Evolutionary conservation across 225 moss, liverwort and hornwort genomes (phyloP).

Genomic region (Polytrichum commune): DNA sequence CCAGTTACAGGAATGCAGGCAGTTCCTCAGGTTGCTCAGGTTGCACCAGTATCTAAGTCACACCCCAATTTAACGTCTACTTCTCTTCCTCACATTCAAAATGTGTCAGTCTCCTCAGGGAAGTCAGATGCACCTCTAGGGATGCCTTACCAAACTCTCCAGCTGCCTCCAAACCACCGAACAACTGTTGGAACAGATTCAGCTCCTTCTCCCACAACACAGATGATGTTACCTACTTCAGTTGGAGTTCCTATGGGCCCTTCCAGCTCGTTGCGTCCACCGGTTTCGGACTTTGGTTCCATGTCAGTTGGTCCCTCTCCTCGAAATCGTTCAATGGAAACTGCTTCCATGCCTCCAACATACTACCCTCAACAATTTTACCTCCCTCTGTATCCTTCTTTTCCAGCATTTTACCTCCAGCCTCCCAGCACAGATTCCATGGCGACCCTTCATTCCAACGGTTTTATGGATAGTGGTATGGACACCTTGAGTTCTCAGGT

Average conservation of each 20-base stretch:
- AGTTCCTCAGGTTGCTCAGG: slow-evolving; percentile 26
- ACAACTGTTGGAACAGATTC: slow-evolving; percentile 24
- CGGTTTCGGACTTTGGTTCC: slow-evolving; percentile 26
- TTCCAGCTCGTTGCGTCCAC: slow-evolving; percentile 21
- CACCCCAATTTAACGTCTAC: slow-evolving; percentile 34
- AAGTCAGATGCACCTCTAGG: slow-evolving; percentile 15
- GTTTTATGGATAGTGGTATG: slow-evolving; percentile 39
- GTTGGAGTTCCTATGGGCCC: slow-evolving; percentile 21
- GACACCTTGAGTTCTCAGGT: slow-evolving; percentile 27
- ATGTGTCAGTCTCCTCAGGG: slow-evolving; percentile 16
- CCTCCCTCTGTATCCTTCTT: slow-evolving; percentile 21
- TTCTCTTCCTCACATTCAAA: slow-evolving; percentile 20
- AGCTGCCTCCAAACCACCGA: slow-evolving; percentile 9
- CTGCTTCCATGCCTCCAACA: slow-evolving; percentile 23
- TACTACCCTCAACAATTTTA: slow-evolving; percentile 22
- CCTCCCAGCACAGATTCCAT: slow-evolving; percentile 31
- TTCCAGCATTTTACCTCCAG: slow-evolving; percentile 23
- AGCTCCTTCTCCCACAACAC: slow-evolving; percentile 13
- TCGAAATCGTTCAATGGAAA: slow-evolving; percentile 45
- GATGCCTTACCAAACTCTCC: slow-evolving; percentile 25
- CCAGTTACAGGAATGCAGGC: slow-evolving; percentile 29
- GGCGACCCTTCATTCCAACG: slow-evolving; percentile 34
- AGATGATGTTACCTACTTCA: slow-evolving; percentile 16
- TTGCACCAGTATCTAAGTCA: slow-evolving; percentile 21
- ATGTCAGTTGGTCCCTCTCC: slow-evolving; percentile 32